Conservation (phyloP, 164 flowering plant genomes). For the Aristolochia californica region DNA sequence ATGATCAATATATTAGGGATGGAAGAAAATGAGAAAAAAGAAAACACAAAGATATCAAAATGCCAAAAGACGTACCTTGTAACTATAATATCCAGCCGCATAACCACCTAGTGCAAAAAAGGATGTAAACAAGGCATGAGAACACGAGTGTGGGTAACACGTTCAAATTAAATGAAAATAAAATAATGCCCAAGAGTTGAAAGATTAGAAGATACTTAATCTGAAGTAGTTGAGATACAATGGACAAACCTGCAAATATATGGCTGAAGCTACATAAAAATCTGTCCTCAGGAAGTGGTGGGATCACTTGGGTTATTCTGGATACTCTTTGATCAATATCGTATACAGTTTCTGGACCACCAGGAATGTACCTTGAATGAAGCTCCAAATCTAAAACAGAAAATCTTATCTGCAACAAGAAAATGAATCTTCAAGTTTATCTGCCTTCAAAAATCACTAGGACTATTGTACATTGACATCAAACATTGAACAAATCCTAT, state of each 20-base stretch:
- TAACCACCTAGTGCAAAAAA: conserved; percentile 56
- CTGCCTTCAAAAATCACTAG: no score
- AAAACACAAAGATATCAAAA: background rate
- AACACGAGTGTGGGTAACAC: no score
- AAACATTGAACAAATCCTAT: no score
- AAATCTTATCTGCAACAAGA: conserved; percentile 52
- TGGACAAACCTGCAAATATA: conserved; percentile 75
- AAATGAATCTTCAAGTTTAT: background rate
- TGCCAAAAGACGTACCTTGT: conserved; percentile 48
- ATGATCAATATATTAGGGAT: conserved; percentile 4
- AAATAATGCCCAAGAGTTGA: no score
- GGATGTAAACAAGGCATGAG: no score
- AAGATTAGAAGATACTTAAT: no score
- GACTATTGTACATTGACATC: no score
- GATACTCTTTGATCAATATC: conserved; percentile 71
- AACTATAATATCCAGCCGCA: conserved; percentile 98
- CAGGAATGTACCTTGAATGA: conserved; percentile 67
- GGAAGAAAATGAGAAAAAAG: conserved; percentile 1
- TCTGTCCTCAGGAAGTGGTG: conserved; percentile 80
- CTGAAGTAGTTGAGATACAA: background rate
- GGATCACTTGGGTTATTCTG: conserved; percentile 62
- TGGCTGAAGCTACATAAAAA: conserved; percentile 94
- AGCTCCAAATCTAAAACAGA: conserved; percentile 78
- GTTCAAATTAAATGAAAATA: no score
- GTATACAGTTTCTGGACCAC: conserved; percentile 73